phyloP scores from a whole-genome alignment of 2,329 filamentous ascomycete genomes.

The Colletotrichum sp. region DNA sequence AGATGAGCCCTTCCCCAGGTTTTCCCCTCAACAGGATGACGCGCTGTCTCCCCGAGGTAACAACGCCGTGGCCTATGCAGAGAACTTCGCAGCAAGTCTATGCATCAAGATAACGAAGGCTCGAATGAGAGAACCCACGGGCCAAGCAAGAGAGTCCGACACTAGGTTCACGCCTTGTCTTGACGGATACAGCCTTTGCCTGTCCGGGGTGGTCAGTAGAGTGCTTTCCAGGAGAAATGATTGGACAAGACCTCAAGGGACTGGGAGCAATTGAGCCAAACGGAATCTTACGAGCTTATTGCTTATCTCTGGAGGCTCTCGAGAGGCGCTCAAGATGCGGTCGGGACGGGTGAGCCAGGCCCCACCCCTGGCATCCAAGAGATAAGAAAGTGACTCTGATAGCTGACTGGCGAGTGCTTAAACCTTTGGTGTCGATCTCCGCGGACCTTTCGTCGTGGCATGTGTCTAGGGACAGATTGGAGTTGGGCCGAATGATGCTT shows the following conservation, averaged over 20 bases:
- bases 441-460: background rate
- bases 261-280: constrained; percentile 3
- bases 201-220: constrained; percentile 7
- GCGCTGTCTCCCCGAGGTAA: background rate
- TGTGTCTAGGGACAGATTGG: background rate
- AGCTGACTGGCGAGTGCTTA: constrained; percentile 10
- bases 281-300: constrained; percentile 15
- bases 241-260: background rate
- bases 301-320: constrained; percentile 18
- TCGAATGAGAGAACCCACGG: background rate
- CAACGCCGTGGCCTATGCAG: background rate
- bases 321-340: constrained; percentile 12
- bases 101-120: background rate
- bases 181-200: background rate
- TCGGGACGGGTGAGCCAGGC: constrained; percentile 13
- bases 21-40: background rate
- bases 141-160: background rate
- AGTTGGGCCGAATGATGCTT: background rate
- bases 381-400: constrained; percentile 15
- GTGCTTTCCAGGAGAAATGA: background rate
- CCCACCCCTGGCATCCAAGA: constrained; percentile 21
- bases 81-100: background rate
- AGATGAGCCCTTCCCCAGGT: background rate
- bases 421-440: constrained; percentile 14
- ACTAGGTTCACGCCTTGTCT: constrained; percentile 18